Conservation (phyloP, 169 alveolate species). For the Neospora caninum region DNA sequence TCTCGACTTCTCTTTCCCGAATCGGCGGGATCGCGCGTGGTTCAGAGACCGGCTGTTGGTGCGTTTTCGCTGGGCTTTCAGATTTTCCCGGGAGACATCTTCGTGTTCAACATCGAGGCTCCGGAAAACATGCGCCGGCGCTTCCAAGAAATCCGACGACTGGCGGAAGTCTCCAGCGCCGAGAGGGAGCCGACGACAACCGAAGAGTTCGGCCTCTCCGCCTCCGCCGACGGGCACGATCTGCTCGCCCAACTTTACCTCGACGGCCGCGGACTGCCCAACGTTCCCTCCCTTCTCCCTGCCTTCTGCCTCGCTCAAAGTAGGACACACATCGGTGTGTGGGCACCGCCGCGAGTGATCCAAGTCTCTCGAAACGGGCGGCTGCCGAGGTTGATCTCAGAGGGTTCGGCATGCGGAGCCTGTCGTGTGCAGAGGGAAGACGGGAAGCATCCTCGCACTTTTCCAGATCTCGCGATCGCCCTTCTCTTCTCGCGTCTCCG, state of each 20-base stretch:
- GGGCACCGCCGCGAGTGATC: too few relatives aligned
- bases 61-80: too few relatives aligned
- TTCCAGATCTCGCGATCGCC: too few relatives aligned
- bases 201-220: background rate
- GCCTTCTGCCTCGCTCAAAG: background rate
- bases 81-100: constrained; percentile 18
- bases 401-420: too few relatives aligned
- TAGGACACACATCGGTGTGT: background rate
- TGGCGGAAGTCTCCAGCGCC: background rate
- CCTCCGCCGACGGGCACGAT: background rate
- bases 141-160: background rate
- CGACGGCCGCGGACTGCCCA: background rate
- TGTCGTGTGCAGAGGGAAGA: too few relatives aligned
- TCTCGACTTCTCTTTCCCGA: too few relatives aligned
- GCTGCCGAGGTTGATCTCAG: too few relatives aligned
- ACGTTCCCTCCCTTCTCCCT: background rate
- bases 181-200: background rate
- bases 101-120: constrained; percentile 12
- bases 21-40: too few relatives aligned
- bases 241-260: background rate
- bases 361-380: too few relatives aligned
- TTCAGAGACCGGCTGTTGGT: too few relatives aligned
- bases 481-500: too few relatives aligned
- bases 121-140: constrained; percentile 1
- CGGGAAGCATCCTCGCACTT: too few relatives aligned